phyloP scores from a whole-genome alignment of 1,139 yeast genomes.

The Kurtzmaniella quercitrusa region DNA sequence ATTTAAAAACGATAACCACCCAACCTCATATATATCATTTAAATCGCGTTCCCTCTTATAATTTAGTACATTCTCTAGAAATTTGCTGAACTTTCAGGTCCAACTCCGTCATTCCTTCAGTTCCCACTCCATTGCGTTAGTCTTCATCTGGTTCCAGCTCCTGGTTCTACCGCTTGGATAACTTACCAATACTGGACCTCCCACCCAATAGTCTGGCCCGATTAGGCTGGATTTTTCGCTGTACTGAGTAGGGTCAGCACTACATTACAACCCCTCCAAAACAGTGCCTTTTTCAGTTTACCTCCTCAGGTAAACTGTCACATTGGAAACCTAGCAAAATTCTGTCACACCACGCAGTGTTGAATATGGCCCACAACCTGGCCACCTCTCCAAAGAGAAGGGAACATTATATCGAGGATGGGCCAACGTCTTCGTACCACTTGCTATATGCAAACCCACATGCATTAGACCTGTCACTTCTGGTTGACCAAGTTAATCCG shows the following conservation, averaged over 20 bases:
- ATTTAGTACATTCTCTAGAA: neutral
- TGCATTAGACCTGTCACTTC: slow-evolving; percentile 1
- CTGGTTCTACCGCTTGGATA: neutral
- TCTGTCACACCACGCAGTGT: neutral
- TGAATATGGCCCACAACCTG: slow-evolving; percentile 1
- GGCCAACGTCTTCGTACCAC: neutral
- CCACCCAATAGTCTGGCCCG: neutral
- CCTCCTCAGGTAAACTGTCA: neutral
- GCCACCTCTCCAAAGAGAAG: slow-evolving; percentile 1
- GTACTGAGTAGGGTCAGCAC: neutral
- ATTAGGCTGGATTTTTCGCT: neutral
- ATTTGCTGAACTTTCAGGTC: neutral
- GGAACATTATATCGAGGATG: neutral
- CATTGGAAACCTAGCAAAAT: neutral
- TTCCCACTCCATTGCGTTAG: neutral
- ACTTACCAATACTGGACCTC: neutral
- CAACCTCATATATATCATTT: neutral
- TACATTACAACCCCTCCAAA: neutral
- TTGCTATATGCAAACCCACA: slow-evolving; percentile 1
- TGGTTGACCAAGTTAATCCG: slow-evolving; percentile 2
- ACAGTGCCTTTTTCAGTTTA: neutral
- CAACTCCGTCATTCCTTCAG: slow-evolving; percentile 2
- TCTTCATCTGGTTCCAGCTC: neutral
- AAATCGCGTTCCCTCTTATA: slow-evolving; percentile 1
- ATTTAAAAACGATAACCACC: neutral